Evolutionary conservation across 208 protist species (phyloP), one percentile per base, ranked within the genome.

Genomic region (Leishmania amazonensis): DNA sequence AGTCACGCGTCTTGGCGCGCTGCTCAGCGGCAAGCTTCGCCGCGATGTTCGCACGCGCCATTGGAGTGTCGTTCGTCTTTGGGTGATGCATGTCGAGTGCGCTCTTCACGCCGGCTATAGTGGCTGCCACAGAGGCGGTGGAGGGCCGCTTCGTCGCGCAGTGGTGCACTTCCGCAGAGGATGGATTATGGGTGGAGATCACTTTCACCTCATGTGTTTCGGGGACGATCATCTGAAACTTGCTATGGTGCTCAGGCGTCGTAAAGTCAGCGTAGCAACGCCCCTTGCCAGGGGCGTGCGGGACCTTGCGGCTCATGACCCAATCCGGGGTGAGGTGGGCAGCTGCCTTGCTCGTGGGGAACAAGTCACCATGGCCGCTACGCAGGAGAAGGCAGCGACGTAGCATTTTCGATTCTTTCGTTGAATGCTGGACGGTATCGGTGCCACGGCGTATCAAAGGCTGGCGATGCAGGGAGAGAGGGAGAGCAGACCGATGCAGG

Each of bases 271-370:
- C 88, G 88, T 91, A 93, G 81, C 90, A 90, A 81, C 87, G 85
- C 11, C 88, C 89, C 40, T 76, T 81, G 67, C 92, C 91, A 0
- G 94, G 92, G 0, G 92, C 83, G 49, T 79, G 89, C 19, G 88
- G 89, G 28, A 89, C 79, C 40, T 75, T 75, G 70, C 92, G 88
- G 60, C 28, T 45, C 86, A 94, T 85, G 72, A 97, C 74, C 90
- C 91, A 97, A 53, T 75, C 3, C 19, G 76, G 87, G 15, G 71
- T 78, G n/a, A 97, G 85, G 74, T 97, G 92, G 3, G 92, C 90
- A 7, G 91, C 92, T 11, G 81, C 83, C 86, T 97, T 97, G 60
- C 86, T 94, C 7, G 91, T 97, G 3, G 94, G 94, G 79, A 97
- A 96, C 53, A 96, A 79, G 24, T 96, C 91, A 28, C 93, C 94